Percentiles rank a stretch among this genome's conserved stretches.
Evolutionary conservation across 352 stramenopile species (phyloP).

Genomic region (Phytophthora kernoviae): DNA sequence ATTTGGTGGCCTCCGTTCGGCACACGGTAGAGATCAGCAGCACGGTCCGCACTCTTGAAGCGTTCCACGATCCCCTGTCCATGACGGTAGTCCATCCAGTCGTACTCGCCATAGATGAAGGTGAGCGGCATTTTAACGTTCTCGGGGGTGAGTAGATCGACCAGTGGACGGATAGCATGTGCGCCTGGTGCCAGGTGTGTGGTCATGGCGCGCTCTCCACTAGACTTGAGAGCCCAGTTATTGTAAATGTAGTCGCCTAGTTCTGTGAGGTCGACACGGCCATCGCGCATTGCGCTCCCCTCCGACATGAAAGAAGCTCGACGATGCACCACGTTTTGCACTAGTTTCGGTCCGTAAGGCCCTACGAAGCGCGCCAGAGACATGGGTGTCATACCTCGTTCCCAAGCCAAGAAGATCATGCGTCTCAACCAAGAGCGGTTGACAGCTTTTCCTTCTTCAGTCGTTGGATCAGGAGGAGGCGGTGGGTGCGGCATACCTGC

Average conservation of each 20-base stretch:
- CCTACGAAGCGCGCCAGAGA: constrained; percentile 69
- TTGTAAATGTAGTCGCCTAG: constrained; percentile 84
- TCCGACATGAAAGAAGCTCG: constrained; percentile 81
- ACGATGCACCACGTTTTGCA: constrained; percentile 63
- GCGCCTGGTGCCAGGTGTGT: constrained; percentile 79
- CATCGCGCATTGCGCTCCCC: constrained; percentile 70
- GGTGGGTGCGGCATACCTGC: constrained; percentile 67
- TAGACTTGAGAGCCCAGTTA: constrained; percentile 84
- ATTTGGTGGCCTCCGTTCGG: constrained; percentile 78
- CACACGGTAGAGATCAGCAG: constrained; percentile 63
- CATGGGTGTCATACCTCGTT: constrained; percentile 78
- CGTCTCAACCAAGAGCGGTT: constrained; percentile 61
- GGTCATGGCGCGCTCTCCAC: constrained; percentile 72
- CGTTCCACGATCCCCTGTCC: constrained; percentile 64
- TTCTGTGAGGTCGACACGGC: constrained; percentile 61
- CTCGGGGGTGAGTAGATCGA: constrained; percentile 62
- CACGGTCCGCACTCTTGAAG: constrained; percentile 39
- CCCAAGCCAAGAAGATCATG: constrained; percentile 62
- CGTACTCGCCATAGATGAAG: constrained; percentile 83
- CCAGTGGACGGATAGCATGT: constrained; percentile 66
- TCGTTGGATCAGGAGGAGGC: constrained; percentile 43
- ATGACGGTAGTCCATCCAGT: constrained; percentile 89
- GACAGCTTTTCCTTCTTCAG: constrained; percentile 37
- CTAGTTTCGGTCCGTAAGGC: constrained; percentile 79
- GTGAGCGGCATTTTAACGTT: constrained; percentile 78